Conservation (phyloP, 257 asterid genomes). For the Galeopsis tetrahit region DNA sequence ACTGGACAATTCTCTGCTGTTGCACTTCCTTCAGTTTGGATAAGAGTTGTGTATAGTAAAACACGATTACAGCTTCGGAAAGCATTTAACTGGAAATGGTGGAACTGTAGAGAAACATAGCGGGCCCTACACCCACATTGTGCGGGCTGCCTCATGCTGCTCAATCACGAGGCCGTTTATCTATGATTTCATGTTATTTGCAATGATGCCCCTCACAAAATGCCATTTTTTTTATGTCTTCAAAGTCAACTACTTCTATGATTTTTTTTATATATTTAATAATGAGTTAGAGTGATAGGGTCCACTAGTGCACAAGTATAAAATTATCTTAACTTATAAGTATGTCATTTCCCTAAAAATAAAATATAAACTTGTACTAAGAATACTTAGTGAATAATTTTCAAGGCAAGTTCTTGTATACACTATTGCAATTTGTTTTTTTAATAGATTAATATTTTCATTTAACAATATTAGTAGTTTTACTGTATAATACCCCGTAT, state of each 20-base stretch:
- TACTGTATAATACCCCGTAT: no score
- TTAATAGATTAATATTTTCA: no score
- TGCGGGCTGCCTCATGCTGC: slow-evolving; percentile 20
- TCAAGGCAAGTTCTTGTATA: no score
- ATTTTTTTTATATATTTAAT: neutral
- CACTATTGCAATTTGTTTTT: no score
- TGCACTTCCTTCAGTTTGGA: neutral
- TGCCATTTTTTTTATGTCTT: slow-evolving; percentile 1
- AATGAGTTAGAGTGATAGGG: neutral
- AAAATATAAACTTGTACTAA: neutral
- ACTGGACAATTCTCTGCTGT: slow-evolving; percentile 16
- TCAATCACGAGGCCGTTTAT: slow-evolving; percentile 30
- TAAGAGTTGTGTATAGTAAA: no score
- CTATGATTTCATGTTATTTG: slow-evolving; percentile 30
- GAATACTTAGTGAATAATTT: neutral
- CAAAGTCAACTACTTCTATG: neutral
- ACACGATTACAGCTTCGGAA: neutral
- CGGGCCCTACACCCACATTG: slow-evolving; percentile 26
- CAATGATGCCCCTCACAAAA: slow-evolving; percentile 24
- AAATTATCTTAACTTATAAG: no score
- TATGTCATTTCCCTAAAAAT: no score
- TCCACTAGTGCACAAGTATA: neutral
- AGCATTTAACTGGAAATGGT: slow-evolving; percentile 6
- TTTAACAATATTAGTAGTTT: no score
- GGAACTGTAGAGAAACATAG: neutral